Evolutionary conservation across 768 basidiomycete genomes (phyloP), one percentile per base, ranked within the genome.

Genomic region (Boletus pseudopeckii): DNA sequence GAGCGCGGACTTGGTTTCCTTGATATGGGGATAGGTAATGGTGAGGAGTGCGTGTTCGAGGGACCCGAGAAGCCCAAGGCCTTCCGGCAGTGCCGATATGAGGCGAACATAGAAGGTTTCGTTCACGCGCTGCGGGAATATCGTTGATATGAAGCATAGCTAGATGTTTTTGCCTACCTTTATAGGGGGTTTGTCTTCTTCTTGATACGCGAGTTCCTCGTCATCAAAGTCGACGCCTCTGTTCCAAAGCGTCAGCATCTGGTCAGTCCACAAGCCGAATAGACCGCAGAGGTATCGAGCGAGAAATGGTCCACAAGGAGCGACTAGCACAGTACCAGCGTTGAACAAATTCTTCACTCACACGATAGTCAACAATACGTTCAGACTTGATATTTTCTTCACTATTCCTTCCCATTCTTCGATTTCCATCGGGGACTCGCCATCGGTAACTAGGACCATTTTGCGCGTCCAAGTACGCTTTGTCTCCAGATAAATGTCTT

Each of bases 191-290:
- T 96, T 95, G 57, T 82, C 73, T 48, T 85, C 78, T 65, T 92
- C 86, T 10, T 74, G 66, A 64, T 80, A 88, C 1, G 71, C 80
- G 13, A 80, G 70, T 18, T 83, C 80, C 36, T 85, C 83, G 61
- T 92, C 90, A 47, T 84, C 90, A 71, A 96, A 95, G 69, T 93
- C 90, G 40, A 93, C 78, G 6, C 93, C 92, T n/a, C 92, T 95
- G 59, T 33, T 20, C 5, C 32, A 33, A 36, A 37, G 13, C n/a
- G 24, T 58, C 20, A 61, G 52, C 22, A 45, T 39, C 53, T 58
- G 32, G 53, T 32, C 30, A 28, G 28, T 46, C 6, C 32, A 30
- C 37, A 30, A 34, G 5, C 20, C 17, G 13, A 55, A 40, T 17
- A 10, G 26, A 18, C 24, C 26, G 26, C 5, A 15, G 30, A 22